Evolutionary conservation across 1,284 basidiomycete genomes (phyloP), one percentile per base, ranked within the genome.

Genomic region (Rhodotorula sp.): DNA sequence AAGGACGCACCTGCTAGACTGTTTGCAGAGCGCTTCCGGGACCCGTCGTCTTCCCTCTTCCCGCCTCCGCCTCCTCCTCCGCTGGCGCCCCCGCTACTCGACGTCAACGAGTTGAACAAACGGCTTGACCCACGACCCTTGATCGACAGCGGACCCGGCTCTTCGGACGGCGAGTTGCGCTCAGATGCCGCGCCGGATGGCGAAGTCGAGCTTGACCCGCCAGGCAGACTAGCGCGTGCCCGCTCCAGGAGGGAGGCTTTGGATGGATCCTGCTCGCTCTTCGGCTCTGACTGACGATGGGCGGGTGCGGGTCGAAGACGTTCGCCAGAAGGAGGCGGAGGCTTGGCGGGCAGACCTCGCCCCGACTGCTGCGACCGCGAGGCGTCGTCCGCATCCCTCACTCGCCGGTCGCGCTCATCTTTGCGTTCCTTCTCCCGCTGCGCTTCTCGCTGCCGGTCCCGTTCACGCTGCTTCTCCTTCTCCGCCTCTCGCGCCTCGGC

Each of bases 391-490:
- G 40, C 40, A 44, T 15, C 40, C 82, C 78, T 64, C 60, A 62
- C 68, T 59, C 59, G 44, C 40, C 60, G 40, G 13, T 51, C 20
- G 9, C 84, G 82, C 13, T 82, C 78, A 31, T 60, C 26, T 60
- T 84, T 81, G 47, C 82, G 77, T 40, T 84, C 83, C 61, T 82
- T 79, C n/a, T 85, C 82, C n/a, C 82, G 80, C 44, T 76, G 75
- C 47, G 68, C 69, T 26, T 79, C 78, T 18, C 74, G 56, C 47
- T 64, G 48, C 4, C 50, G 37, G 40, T 67, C 65, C 24, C 65
- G 59, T 24, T 68, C 55, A n/a, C 61, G 55, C 55, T 63, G 51
- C 56, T 40, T 54, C 57, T 64, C 65, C 40, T 79, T 77, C 44
- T 75, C 69, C 46, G 46, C 61, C 40, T 62, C 61, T 16, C 61